Base-by-base conservation (phyloP, 352 stramenopile species). In the Lagenidium giganteum region DNA sequence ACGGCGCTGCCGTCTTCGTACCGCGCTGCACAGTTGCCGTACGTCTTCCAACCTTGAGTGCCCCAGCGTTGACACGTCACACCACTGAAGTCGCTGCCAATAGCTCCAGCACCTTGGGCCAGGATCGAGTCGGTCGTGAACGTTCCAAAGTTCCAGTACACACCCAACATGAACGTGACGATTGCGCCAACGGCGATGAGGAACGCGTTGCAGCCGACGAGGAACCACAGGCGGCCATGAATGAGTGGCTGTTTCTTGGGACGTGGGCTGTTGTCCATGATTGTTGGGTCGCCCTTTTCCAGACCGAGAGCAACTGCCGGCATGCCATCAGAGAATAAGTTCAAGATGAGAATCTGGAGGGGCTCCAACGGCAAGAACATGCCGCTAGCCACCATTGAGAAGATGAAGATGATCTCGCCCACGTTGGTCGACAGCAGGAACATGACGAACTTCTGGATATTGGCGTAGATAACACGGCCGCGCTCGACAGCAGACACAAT, bases 401-500 rank as follows among this genome's bases (percentile, higher is more conserved):
- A 85, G 40, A 92, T 76, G 17, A 98, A 59, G 11, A 93, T 69
- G 31, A 99, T 84, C 26, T 96, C 96, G 8, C 90, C 93, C 42
- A 99, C 92, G 67, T 98, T 98, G 11, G 97, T 96, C 8, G 95
- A 98, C 20, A 99, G 68, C 65, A 98, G 80, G 61, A 98, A 98
- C 67, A 98, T 95, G 31, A 99, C 77, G 57, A 99, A 99, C 64
- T 98, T 98, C 43, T 95, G 80, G 54, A 99, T 98, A 60, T 98
- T 98, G 52, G 98, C 94, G 65, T 98, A 98, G 20, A 99, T 97
- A 37, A 93, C 93, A 17, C 96, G 78, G 14, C 96, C 96, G 64
- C 95, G 97, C 42, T 98, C 85, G 30, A 98, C 92, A 9, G 95
- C 95, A 6, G 93, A 76, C 12, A 99, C 95, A 51, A 99, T 99